Evolutionary conservation across 1,139 yeast species (phyloP), one percentile per base, ranked within the genome.

Genomic region (Debaryomyces fabryi): DNA sequence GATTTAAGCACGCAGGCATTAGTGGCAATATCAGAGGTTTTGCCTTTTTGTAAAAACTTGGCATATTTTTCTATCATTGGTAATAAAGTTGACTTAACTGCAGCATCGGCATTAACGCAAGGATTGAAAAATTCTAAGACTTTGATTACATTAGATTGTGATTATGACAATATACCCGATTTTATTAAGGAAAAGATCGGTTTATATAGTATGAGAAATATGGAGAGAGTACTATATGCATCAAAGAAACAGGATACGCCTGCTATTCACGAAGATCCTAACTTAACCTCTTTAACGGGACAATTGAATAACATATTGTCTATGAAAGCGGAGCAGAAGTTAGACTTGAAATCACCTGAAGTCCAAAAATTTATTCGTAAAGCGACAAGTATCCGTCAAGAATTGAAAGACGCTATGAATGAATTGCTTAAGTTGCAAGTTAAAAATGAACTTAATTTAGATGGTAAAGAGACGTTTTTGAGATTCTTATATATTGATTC

Each of bases 381-480:
- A 47, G 79, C 84, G 1, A 57, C 63, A 18, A 60, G 62, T 8
- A 72, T 82, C 15, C 75, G 85, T 49, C 55, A 57, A 1, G 76
- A 77, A 49, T 69, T 87, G 46, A 78, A 74, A 51, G 72, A 71
- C 30, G 75, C 86, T 0, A 83, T 85, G 45, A 74, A 75, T 42
- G 86, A 83, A 49, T 65, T 87, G 47, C 78, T 83, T 58, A 73
- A 73, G 45, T 62, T 85, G 30, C 85, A 86, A 61, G 63, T 78
- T 23, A 72, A 76, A 43, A 78, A 79, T 25, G 72, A 78, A 52
- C 70, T 87, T 56, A 82, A 74, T 49, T 58, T 82, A 3, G 87
- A 85, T 56, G 93, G 92, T 9, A 86, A 86, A 58, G 95, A 86
- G 58, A 82, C 89, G 0, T 69, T 87, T 47, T 76, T 87, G 34